Evolutionary conservation across 1,284 basidiomycete genomes (phyloP).

Genomic region (Rhodotorula sp.): DNA sequence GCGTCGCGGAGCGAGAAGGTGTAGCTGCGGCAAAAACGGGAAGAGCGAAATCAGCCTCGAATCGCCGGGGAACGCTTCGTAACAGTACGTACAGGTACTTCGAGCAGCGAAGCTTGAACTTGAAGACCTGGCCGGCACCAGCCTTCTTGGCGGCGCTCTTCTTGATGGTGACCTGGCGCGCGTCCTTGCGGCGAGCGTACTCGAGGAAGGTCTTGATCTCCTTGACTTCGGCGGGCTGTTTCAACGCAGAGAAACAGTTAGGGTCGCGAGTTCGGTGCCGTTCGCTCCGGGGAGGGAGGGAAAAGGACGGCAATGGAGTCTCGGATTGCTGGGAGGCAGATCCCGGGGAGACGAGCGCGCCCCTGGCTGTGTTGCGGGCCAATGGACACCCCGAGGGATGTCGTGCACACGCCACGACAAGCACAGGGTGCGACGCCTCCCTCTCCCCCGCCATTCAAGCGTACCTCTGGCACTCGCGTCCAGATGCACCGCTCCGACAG

Average conservation of each 20-base stretch:
- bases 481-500: too few relatives aligned
- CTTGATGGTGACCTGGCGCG: slow-evolving; percentile 48
- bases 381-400: neutral
- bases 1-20: slow-evolving; percentile 91
- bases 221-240: slow-evolving; percentile 91
- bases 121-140: slow-evolving; percentile 57
- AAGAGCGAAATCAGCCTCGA: neutral
- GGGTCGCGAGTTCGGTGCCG: neutral
- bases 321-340: slow-evolving; percentile 4
- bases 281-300: neutral
- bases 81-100: slow-evolving; percentile 95
- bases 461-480: too few relatives aligned
- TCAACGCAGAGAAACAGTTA: neutral
- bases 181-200: slow-evolving; percentile 77
- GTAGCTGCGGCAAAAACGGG: slow-evolving; percentile 77
- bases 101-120: slow-evolving; percentile 99
- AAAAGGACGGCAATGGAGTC: slow-evolving; percentile 24
- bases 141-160: slow-evolving; percentile 34
- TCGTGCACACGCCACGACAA: neutral
- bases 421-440: neutral
- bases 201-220: slow-evolving; percentile 99
- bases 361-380: too few relatives aligned
- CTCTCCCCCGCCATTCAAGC: too few relatives aligned
- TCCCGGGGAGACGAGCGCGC: neutral
- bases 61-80: slow-evolving; percentile 56